phyloP scores from a whole-genome alignment of 202 grass and related monocot genomes.

The Eragrostis tef region DNA sequence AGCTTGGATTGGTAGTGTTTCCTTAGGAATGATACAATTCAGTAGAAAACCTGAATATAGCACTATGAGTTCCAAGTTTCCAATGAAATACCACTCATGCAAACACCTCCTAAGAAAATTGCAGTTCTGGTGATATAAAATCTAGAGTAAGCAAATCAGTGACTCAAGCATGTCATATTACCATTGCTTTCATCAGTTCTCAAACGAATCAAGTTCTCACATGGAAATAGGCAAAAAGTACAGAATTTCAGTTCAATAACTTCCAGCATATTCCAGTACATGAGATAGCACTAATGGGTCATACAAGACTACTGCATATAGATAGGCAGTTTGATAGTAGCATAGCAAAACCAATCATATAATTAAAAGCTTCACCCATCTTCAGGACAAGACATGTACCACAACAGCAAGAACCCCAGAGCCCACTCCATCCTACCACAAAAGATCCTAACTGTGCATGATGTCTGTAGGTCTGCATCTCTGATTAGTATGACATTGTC shows the following conservation, averaged over 20 bases:
- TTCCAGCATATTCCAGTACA: background rate
- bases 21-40: background rate
- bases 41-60: background rate
- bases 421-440: too few species aligned
- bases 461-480: too few species aligned
- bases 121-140: background rate
- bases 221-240: background rate
- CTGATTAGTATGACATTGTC: too few species aligned
- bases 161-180: too few species aligned
- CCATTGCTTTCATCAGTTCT: background rate
- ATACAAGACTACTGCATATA: background rate
- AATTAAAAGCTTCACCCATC: too few species aligned
- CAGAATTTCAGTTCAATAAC: background rate
- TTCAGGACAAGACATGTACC: too few species aligned
- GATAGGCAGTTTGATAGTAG: background rate
- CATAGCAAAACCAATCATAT: background rate
- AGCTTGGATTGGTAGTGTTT: background rate
- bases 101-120: background rate
- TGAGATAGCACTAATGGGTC: background rate
- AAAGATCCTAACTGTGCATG: too few species aligned
- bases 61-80: background rate
- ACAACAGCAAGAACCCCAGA: too few species aligned
- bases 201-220: background rate
- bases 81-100: too few species aligned
- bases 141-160: background rate